Conservation (phyloP, 108 stramenopile genomes). For the Schizochytrium sp. region DNA sequence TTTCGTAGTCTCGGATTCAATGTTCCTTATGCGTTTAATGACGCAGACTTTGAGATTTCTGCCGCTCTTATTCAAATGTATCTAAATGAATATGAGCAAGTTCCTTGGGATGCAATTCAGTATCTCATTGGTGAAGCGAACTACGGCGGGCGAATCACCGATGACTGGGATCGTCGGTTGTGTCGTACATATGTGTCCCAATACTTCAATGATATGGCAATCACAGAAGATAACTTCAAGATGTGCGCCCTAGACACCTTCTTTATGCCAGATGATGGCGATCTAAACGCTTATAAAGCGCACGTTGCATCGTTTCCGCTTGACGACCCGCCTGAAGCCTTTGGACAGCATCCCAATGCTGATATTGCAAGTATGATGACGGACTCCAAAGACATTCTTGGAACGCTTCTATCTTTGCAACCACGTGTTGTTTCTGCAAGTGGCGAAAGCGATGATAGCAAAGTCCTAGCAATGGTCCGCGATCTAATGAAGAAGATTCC, state of each 20-base stretch:
- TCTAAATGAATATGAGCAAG: constrained; percentile 75
- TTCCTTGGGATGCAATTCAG: constrained; percentile 80
- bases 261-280: constrained; percentile 74
- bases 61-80: constrained; percentile 79
- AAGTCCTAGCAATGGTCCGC: constrained; percentile 66
- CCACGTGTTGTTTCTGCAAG: constrained; percentile 68
- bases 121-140: constrained; percentile 82
- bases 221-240: constrained; percentile 68
- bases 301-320: constrained; percentile 70
- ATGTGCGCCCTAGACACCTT: constrained; percentile 67
- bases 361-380: constrained; percentile 77
- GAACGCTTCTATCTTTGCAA: constrained; percentile 71
- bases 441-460: constrained; percentile 69
- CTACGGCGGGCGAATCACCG: constrained; percentile 82
- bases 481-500: constrained; percentile 70
- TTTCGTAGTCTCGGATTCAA: constrained; percentile 83
- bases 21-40: constrained; percentile 83
- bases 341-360: constrained; percentile 81
- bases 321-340: constrained; percentile 76
- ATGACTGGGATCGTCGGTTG: constrained; percentile 79
- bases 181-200: constrained; percentile 78
- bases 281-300: constrained; percentile 73
- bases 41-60: constrained; percentile 80
- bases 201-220: constrained; percentile 74
- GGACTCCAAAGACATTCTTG: constrained; percentile 72